phyloP scores from a whole-genome alignment of 75 land plant genomes.

The Adiantum capillusveneris region DNA sequence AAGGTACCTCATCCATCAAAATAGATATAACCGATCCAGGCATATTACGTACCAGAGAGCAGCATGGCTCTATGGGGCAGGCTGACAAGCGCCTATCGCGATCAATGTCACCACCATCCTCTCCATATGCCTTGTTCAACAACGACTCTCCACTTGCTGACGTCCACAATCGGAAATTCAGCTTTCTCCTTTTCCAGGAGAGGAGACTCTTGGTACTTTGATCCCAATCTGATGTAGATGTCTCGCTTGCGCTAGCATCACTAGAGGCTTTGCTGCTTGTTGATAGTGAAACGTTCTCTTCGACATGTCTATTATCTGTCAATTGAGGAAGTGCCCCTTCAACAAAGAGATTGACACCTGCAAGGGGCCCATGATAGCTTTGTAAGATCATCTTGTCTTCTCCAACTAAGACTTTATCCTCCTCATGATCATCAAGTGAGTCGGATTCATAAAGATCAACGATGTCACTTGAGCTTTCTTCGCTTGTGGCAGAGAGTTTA shows the following conservation, averaged over 20 bases:
- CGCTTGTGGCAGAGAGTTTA: constrained; percentile 26
- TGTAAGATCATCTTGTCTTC: constrained; percentile 12
- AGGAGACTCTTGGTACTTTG: constrained; percentile 14
- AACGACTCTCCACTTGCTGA: constrained; percentile 18
- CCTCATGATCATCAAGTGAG: constrained; percentile 25
- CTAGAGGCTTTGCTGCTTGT: not conserved
- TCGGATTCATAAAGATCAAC: constrained; percentile 29
- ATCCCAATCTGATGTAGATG: constrained; percentile 32
- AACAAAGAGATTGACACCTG: constrained; percentile 29
- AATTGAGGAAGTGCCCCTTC: constrained; percentile 22
- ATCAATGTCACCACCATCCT: constrained; percentile 30
- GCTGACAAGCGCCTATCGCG: constrained; percentile 18
- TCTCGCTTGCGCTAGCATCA: constrained; percentile 5
- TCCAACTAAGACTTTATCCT: constrained; percentile 11
- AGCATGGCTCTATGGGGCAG: constrained; percentile 15
- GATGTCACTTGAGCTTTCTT: constrained; percentile 19
- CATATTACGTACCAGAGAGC: constrained; percentile 5
- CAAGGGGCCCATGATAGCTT: constrained; percentile 30
- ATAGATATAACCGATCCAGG: too few species aligned
- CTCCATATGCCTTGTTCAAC: constrained; percentile 26
- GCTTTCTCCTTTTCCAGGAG: constrained; percentile 28
- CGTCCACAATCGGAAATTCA: constrained; percentile 20
- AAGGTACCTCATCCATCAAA: too few species aligned
- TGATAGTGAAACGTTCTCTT: constrained; percentile 4
- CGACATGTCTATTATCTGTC: constrained; percentile 9